A percentile compares a stretch with the other conserved stretches of the same genome.
These are phyloP conservation scores for Corynespora cassiicola DNA, from an alignment of 2,329 filamentous ascomycete species.

Conservation along the genomic window DNA sequence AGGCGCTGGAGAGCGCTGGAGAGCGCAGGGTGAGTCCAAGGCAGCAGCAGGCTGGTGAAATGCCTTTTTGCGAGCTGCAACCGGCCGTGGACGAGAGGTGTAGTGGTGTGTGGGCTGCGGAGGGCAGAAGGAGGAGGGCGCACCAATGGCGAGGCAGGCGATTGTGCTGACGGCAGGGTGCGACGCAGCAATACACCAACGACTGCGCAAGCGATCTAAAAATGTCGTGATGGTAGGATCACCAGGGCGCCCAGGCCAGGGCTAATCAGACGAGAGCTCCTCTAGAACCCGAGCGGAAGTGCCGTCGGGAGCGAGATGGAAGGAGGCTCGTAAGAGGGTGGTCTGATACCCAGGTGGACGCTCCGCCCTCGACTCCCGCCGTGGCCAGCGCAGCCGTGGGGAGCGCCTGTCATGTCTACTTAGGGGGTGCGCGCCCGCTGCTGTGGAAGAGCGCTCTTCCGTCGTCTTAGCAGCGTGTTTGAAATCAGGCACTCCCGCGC, in stretches of 20 bases:
- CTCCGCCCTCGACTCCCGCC: too few species aligned
- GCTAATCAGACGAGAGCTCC: neutral
- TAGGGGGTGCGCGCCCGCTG: neutral
- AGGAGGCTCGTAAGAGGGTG: conserved; percentile 19
- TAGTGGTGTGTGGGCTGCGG: too few species aligned
- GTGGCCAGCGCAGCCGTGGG: neutral
- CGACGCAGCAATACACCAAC: too few species aligned
- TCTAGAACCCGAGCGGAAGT: conserved; percentile 6
- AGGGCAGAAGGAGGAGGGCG: too few species aligned
- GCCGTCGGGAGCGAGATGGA: conserved; percentile 3
- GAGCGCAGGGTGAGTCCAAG: too few species aligned
- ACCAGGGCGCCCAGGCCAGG: conserved; percentile 11
- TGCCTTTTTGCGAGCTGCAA: too few species aligned
- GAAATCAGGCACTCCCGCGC: neutral
- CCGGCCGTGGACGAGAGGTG: too few species aligned
- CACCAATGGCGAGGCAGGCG: too few species aligned
- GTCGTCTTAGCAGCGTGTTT: neutral
- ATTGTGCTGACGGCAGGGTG: too few species aligned
- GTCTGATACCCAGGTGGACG: conserved; percentile 13
- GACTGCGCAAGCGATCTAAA: too few species aligned
- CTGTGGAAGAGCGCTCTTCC: conserved; percentile 1
- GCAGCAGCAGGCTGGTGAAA: too few species aligned
- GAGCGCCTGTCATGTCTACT: neutral
- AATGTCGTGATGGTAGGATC: conserved; percentile 27
- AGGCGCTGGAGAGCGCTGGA: too few species aligned